Conservation (phyloP, 2,329 filamentous ascomycete species). For the Penicillium digitatum region DNA sequence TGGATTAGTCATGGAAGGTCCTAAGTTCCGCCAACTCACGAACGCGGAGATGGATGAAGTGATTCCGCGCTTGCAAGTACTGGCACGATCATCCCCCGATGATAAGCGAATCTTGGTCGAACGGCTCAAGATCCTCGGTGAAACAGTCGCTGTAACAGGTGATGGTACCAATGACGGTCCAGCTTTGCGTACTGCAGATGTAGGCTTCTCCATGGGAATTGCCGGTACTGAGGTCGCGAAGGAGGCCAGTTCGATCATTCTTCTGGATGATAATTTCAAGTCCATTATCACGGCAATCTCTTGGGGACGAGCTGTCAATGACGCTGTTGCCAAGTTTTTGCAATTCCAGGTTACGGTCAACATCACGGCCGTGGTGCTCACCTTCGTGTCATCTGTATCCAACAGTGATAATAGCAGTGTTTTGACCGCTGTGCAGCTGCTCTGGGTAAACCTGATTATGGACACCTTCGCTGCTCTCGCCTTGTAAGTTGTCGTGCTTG, state of each 20-base stretch:
- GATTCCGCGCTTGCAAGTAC: slow-evolving; percentile 58
- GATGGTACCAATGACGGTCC: slow-evolving; percentile 66
- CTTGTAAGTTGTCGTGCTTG: slow-evolving; percentile 42
- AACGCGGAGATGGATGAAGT: slow-evolving; percentile 57
- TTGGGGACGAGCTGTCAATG: slow-evolving; percentile 67
- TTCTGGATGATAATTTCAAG: slow-evolving; percentile 63
- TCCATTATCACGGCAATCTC: slow-evolving; percentile 64
- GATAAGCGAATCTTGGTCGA: slow-evolving; percentile 63
- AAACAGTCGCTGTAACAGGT: slow-evolving; percentile 61
- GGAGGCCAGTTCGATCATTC: slow-evolving; percentile 64
- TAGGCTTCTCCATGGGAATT: slow-evolving; percentile 66
- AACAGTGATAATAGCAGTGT: slow-evolving; percentile 67
- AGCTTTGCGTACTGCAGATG: slow-evolving; percentile 62
- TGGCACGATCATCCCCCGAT: slow-evolving; percentile 63
- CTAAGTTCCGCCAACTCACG: slow-evolving; percentile 60
- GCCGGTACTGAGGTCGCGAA: slow-evolving; percentile 65
- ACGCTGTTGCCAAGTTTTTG: slow-evolving; percentile 64
- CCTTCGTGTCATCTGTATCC: slow-evolving; percentile 81
- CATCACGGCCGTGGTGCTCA: slow-evolving; percentile 81
- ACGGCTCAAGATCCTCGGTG: slow-evolving; percentile 58
- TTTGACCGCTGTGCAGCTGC: slow-evolving; percentile 80
- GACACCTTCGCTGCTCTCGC: slow-evolving; percentile 89
- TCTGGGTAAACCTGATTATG: slow-evolving; percentile 98
- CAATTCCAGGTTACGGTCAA: slow-evolving; percentile 73
- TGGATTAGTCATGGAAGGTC: slow-evolving; percentile 65